These are phyloP conservation scores for Hyphopichia homilentoma DNA, from an alignment of 805 yeast species.

Conservation along the genomic window DNA sequence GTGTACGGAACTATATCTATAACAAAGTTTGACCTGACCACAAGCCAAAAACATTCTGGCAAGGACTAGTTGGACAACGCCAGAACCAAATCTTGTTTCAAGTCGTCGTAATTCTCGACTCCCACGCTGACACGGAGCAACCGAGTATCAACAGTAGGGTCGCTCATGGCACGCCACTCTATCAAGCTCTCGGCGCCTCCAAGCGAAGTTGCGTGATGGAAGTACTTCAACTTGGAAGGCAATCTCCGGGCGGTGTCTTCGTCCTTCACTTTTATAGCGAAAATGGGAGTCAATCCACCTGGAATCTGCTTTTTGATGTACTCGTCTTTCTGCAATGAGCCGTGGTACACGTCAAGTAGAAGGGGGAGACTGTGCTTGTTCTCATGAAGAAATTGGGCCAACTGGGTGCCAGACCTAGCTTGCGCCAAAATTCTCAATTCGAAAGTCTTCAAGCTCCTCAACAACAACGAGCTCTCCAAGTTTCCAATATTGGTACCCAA, in stretches of 20 bases:
- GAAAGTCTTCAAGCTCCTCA: constrained; percentile 79
- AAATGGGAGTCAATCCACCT: constrained; percentile 68
- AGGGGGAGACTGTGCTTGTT: constrained; percentile 44
- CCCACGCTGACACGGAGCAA: constrained; percentile 79
- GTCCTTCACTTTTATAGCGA: constrained; percentile 53
- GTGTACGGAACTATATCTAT: too few species aligned
- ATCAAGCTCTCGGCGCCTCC: constrained; percentile 91
- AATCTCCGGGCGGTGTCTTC: constrained; percentile 56
- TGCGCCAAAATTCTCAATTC: constrained; percentile 70
- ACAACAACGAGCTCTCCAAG: constrained; percentile 67
- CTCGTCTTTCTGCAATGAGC: constrained; percentile 70
- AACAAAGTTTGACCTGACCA: too few species aligned
- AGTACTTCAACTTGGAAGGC: constrained; percentile 63
- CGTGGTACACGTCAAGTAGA: constrained; percentile 59
- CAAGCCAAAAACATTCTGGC: too few species aligned
- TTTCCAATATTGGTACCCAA: constrained; percentile 80
- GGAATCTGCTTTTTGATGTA: constrained; percentile 65
- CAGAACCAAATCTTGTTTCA: constrained; percentile 67
- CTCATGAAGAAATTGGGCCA: constrained; percentile 57
- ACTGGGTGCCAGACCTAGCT: constrained; percentile 53
- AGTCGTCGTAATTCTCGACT: constrained; percentile 70
- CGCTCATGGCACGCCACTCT: constrained; percentile 80
- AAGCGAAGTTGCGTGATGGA: constrained; percentile 88
- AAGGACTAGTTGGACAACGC: too few species aligned
- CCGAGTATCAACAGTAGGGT: constrained; percentile 50